Percentiles rank a stretch among this genome's conserved stretches.
phyloP scores from a whole-genome alignment of 179 eudicot species.

The Carnegiea gigantea region DNA sequence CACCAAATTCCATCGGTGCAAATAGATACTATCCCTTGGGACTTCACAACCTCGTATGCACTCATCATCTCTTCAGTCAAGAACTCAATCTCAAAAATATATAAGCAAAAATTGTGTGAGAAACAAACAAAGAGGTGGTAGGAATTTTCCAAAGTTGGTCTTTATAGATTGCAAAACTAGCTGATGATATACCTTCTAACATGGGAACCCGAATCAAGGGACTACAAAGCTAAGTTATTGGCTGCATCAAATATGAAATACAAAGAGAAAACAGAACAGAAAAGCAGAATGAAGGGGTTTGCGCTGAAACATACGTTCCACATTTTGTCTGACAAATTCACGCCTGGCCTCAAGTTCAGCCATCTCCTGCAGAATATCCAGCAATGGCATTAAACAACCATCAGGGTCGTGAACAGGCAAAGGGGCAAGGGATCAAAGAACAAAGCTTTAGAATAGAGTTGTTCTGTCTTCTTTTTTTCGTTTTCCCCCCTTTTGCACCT shows the following conservation, averaged over 20 bases:
- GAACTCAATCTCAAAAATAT: neutral
- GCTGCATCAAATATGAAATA: neutral
- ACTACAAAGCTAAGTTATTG: neutral
- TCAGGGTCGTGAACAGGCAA: slow-evolving; percentile 6
- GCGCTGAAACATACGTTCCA: slow-evolving; percentile 65
- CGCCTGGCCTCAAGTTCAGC: slow-evolving; percentile 86
- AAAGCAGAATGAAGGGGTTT: neutral
- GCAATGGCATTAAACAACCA: slow-evolving; percentile 14
- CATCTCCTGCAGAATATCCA: slow-evolving; percentile 65
- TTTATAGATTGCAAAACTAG: neutral
- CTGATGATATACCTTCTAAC: neutral
- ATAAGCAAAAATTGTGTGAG: neutral
- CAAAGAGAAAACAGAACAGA: slow-evolving; percentile 9
- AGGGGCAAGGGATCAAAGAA: neutral
- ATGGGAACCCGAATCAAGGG: neutral
- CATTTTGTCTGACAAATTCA: slow-evolving; percentile 70
- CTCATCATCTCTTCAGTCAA: neutral
- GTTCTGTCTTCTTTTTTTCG: neutral
- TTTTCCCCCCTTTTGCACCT: neutral
- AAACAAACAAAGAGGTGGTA: neutral
- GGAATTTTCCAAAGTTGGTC: neutral
- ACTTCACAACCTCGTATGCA: neutral
- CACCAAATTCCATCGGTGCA: neutral
- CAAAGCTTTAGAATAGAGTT: neutral
- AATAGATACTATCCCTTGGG: neutral